phyloP scores from a whole-genome alignment of 179 eudicot genomes.

The Spergularia azorica region DNA sequence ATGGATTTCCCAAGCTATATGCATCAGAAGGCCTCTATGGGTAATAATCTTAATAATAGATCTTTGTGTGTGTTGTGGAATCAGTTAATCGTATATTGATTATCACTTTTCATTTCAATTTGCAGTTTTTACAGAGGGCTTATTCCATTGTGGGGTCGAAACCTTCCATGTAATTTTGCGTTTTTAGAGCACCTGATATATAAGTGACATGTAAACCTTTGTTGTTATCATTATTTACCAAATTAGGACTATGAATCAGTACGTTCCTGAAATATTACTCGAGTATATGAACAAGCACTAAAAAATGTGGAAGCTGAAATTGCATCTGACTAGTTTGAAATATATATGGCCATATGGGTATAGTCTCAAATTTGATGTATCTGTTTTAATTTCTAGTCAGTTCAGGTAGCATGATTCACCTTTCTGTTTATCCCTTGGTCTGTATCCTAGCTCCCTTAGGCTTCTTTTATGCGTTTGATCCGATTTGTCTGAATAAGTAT shows the following conservation, averaged over 20 bases:
- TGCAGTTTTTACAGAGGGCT: constrained; percentile 88
- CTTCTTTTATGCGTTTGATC: background rate
- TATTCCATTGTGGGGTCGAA: constrained; percentile 85
- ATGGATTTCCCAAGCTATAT: constrained; percentile 79
- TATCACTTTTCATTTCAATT: constrained; percentile 26
- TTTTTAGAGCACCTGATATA: constrained; percentile 17
- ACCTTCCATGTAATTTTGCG: constrained; percentile 70
- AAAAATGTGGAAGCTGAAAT: background rate
- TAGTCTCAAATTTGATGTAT: background rate
- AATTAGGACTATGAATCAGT: background rate
- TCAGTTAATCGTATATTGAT: constrained; percentile 10
- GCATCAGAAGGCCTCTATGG: constrained; percentile 64
- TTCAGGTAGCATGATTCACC: background rate
- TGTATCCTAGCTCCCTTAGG: background rate
- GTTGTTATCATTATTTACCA: background rate
- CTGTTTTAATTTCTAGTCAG: background rate
- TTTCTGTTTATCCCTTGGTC: background rate
- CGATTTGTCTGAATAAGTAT: background rate
- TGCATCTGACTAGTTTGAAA: background rate
- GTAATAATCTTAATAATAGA: constrained; percentile 28
- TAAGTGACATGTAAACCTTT: background rate
- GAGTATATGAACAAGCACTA: background rate
- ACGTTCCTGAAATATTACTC: background rate
- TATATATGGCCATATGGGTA: too few relatives aligned
- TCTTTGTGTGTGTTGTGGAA: background rate